Evolutionary conservation across 1,284 basidiomycete species (phyloP).

Genomic region (Apiotrichum sp.): DNA sequence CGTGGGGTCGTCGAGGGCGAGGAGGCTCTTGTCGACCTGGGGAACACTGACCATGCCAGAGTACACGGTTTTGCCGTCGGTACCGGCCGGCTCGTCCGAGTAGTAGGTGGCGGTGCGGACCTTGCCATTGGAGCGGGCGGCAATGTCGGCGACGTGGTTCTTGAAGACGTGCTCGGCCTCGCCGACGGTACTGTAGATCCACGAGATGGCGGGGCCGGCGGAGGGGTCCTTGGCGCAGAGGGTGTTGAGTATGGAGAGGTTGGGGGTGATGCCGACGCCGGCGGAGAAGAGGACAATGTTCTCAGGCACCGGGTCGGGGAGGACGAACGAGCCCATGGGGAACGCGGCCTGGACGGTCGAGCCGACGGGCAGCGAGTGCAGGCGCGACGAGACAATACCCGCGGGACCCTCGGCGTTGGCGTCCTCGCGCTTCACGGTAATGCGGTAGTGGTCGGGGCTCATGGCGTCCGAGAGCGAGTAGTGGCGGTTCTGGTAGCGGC

Average conservation of each 20-base stretch:
- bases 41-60: constrained; percentile 18
- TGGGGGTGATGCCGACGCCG: constrained; percentile 36
- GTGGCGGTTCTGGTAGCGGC: constrained; percentile 20
- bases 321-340: constrained; percentile 31
- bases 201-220: constrained; percentile 14
- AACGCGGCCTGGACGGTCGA: constrained; percentile 24
- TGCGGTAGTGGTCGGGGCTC: constrained; percentile 24
- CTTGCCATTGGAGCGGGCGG: constrained; percentile 16
- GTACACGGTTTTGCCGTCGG: neutral
- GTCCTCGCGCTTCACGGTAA: constrained; percentile 33
- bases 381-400: constrained; percentile 12
- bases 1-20: constrained; percentile 21
- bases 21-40: constrained; percentile 13
- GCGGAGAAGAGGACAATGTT: constrained; percentile 36
- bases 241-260: constrained; percentile 36
- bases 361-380: constrained; percentile 31
- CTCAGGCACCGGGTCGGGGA: constrained; percentile 19
- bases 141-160: constrained; percentile 14
- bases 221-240: constrained; percentile 4
- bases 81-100: constrained; percentile 2
- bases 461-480: constrained; percentile 33
- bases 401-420: constrained; percentile 15
- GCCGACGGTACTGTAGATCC: constrained; percentile 17
- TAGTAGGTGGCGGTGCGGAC: constrained; percentile 22
- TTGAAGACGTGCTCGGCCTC: constrained; percentile 17